Percentiles rank a stretch among this genome's conserved stretches.
phyloP scores from a whole-genome alignment of 1,284 basidiomycete species.

The Coniferiporia sulphurascens region DNA sequence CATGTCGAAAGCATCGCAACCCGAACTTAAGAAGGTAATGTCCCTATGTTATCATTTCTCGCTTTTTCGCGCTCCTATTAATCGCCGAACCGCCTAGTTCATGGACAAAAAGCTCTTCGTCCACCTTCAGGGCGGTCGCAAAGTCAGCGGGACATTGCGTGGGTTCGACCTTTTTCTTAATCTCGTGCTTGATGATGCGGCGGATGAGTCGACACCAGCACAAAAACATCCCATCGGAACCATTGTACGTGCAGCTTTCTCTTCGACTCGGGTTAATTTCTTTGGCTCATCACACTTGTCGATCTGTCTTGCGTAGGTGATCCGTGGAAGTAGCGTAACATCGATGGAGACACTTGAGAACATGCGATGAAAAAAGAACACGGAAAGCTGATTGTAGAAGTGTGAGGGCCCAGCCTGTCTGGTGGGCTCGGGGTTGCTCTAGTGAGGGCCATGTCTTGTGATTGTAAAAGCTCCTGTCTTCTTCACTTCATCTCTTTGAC shows the following conservation, averaged over 20 bases:
- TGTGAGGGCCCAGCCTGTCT: not conserved
- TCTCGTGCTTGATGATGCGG: constrained; percentile 92
- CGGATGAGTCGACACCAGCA: constrained; percentile 88
- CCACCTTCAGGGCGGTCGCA: constrained; percentile 93
- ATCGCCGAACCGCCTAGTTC: constrained; percentile 51
- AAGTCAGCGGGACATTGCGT: constrained; percentile 91
- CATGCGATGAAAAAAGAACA: constrained; percentile 30
- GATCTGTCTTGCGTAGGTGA: constrained; percentile 54
- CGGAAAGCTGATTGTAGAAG: not conserved
- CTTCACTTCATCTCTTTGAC: not conserved
- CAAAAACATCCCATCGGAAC: constrained; percentile 88
- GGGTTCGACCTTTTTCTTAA: constrained; percentile 99
- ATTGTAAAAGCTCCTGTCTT: not conserved
- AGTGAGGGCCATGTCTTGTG: not conserved
- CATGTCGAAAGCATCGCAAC: constrained; percentile 91
- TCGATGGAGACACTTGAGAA: constrained; percentile 84
- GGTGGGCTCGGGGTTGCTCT: not conserved
- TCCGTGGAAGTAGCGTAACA: constrained; percentile 91
- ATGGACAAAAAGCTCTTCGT: constrained; percentile 98
- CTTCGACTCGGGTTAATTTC: not conserved
- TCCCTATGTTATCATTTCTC: constrained; percentile 11
- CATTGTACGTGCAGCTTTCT: constrained; percentile 56
- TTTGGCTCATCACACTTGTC: constrained; percentile 15
- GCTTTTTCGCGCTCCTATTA: constrained; percentile 1
- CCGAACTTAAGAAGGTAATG: constrained; percentile 87